These are phyloP conservation scores for Camelina hispida DNA, from an alignment of 345 rosid genomes.

Conservation along the genomic window DNA sequence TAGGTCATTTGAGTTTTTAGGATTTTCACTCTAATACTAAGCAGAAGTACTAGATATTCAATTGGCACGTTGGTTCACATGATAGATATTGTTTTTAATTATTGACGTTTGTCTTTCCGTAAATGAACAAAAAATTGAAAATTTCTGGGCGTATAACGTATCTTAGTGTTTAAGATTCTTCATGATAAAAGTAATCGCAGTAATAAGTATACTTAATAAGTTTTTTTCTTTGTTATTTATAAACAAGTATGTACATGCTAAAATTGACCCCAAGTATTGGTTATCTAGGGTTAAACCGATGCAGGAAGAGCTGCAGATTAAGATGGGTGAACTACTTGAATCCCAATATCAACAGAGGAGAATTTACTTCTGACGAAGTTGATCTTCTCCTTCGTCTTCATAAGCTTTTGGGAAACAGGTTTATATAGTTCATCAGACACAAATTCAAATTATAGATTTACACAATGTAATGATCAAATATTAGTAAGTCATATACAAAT, in stretches of 20 bases:
- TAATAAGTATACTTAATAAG: no score
- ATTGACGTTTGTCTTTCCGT: no score
- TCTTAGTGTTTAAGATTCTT: not conserved
- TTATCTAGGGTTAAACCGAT: conserved; percentile 57
- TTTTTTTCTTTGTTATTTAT: no score
- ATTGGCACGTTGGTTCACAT: no score
- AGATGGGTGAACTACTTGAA: conserved; percentile 66
- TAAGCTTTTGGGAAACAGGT: conserved; percentile 65
- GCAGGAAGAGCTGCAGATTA: conserved; percentile 66
- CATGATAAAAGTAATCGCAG: no score
- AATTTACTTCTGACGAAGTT: conserved; percentile 54
- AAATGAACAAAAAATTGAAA: not conserved
- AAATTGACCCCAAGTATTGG: no score
- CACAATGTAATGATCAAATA: not conserved
- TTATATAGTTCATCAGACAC: not conserved
- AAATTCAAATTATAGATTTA: not conserved
- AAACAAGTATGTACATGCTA: no score
- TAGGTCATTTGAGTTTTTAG: no score
- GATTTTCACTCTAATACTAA: no score
- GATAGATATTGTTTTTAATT: no score
- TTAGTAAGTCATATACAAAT: no score
- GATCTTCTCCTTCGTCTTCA: conserved; percentile 65
- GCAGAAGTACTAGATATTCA: no score
- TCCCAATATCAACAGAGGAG: conserved; percentile 60
- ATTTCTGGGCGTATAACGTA: not conserved